Base-by-base conservation (phyloP, 768 basidiomycete genomes). In the Lentinula edodes region DNA sequence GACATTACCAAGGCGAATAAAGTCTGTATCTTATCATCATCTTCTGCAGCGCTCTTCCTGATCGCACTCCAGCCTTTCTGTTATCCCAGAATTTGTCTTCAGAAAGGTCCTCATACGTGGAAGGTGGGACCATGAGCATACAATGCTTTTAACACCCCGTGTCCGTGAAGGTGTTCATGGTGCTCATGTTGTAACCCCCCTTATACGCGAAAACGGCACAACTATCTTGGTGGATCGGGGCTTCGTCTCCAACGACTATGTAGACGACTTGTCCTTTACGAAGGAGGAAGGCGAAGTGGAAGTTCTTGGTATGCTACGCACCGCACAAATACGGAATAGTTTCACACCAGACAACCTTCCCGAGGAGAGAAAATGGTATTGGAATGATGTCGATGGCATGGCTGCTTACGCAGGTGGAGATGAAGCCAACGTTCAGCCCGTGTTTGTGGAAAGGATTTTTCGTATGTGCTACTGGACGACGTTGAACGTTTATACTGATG, bases 201-300 rank as follows among this genome's bases (percentile, higher is more conserved):
- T 99, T 50, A 69, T 88, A 36, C 87, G 96, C 50, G 78, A 83
- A 51, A 84, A 89, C 66, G 93, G 90, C 12, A 85, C 91, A 1
- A 95, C 93, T 1, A 78, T 99, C 38, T 79, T 98, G 20, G 90
- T 99, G 55, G 92, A 98, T 74, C 86, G 95, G 45, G 97, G 97
- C 0, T 98, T 98, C 73, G 82, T 99, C 28, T 86, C 87, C 8
- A 80, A 80, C 16, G 80, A 82, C 2, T 73, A 76, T 52, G 65
- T 73, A 62, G 68, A 50, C 66, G 70, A 51, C 61, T 68, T 36
- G 63, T 70, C 62, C 67, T 71, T 65, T 36, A 69, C 73, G 57
- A 65, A 70, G 51, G 82, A 83, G 52, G 70, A 71, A 28, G 84
- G 78, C 6, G 84, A 87, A 68, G 86, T 93, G 1, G 82, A 91